These are phyloP conservation scores for Sclerotinia borealis DNA, from an alignment of 2,329 filamentous ascomycete species.

Conservation along the genomic window DNA sequence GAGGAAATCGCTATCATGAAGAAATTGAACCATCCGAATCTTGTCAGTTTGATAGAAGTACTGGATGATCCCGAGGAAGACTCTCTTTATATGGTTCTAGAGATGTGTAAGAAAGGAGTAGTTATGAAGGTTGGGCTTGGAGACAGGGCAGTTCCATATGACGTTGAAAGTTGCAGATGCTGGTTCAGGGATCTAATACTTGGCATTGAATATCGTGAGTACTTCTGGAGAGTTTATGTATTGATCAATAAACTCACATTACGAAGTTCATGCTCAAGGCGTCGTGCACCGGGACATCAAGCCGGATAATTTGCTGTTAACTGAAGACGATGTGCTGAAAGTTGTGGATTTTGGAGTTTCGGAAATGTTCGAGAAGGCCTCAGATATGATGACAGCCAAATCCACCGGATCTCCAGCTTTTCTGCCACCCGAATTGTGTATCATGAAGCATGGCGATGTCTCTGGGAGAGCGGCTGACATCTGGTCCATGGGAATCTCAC, in stretches of 20 bases:
- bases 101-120: constrained; percentile 98
- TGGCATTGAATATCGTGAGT: constrained; percentile 84
- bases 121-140: constrained; percentile 94
- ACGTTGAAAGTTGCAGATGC: constrained; percentile 72
- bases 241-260: constrained; percentile 18
- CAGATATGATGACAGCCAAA: constrained; percentile 85
- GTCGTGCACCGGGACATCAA: constrained; percentile 97
- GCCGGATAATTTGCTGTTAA: constrained; percentile 89
- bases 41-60: constrained; percentile 91
- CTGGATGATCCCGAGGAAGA: constrained; percentile 93
- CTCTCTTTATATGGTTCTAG: constrained; percentile 95
- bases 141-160: constrained; percentile 74
- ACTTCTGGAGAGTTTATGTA: background rate
- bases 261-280: constrained; percentile 78
- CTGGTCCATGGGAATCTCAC: constrained; percentile 95
- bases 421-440: constrained; percentile 85
- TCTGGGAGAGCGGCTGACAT: constrained; percentile 89
- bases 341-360: constrained; percentile 99
- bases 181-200: constrained; percentile 95
- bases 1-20: constrained; percentile 99
- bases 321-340: constrained; percentile 87
- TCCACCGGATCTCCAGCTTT: constrained; percentile 94
- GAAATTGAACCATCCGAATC: constrained; percentile 88
- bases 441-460: constrained; percentile 77
- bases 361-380: constrained; percentile 91